Percentiles rank a stretch among this genome's conserved stretches.
Evolutionary conservation across 2,329 filamentous ascomycete genomes (phyloP).

Genomic region (Teratosphaeria nubilosa): DNA sequence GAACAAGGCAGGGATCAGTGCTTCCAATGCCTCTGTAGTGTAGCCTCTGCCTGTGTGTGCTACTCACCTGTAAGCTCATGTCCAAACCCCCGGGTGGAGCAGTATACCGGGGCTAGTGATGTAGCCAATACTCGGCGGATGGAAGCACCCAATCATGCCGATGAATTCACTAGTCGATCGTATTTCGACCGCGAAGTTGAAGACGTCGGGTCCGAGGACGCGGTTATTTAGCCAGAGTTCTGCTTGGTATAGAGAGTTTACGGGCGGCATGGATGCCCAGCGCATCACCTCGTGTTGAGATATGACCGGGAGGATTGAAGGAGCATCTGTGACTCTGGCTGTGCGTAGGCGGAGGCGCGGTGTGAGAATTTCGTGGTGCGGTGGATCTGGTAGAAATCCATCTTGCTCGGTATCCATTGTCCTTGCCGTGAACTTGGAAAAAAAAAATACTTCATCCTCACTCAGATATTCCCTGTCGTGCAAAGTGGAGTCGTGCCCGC

Average conservation of each 20-base stretch:
- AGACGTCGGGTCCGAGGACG: slow-evolving; percentile 33
- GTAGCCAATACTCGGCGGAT: slow-evolving; percentile 34
- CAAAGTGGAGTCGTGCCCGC: background rate
- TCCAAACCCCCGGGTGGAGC: background rate
- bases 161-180: slow-evolving; percentile 37
- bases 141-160: slow-evolving; percentile 33
- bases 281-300: slow-evolving; percentile 52
- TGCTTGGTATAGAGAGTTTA: slow-evolving; percentile 10
- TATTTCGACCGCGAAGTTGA: slow-evolving; percentile 50
- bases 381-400: background rate
- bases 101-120: slow-evolving; percentile 29
- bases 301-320: slow-evolving; percentile 43
- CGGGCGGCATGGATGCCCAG: slow-evolving; percentile 35
- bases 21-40: slow-evolving; percentile 35
- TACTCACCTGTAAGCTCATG: slow-evolving; percentile 1
- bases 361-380: slow-evolving; percentile 27
- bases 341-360: slow-evolving; percentile 47
- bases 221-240: slow-evolving; percentile 29
- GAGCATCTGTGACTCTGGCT: slow-evolving; percentile 40
- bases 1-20: slow-evolving; percentile 32
- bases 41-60: slow-evolving; percentile 29
- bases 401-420: background rate
- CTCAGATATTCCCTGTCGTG: no score
- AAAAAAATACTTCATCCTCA: no score
- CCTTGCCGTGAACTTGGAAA: no score